Conservation (phyloP, 2,329 filamentous ascomycete genomes). For the Mycosphaerella sp. region DNA sequence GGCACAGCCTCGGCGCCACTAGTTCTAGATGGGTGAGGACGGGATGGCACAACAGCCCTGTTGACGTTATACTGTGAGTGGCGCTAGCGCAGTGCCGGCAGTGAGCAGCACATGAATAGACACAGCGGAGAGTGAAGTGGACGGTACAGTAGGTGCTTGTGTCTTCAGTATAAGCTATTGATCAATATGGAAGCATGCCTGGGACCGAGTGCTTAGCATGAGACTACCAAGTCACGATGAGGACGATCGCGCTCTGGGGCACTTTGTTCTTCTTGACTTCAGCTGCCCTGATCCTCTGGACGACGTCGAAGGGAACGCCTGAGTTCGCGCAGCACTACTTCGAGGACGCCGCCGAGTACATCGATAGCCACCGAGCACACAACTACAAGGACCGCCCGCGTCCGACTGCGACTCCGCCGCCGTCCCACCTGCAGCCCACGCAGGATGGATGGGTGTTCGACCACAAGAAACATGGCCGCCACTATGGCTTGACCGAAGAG, state of each 20-base stretch:
- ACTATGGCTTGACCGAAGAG: constrained; percentile 27
- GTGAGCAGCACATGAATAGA: no score
- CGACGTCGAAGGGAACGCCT: constrained; percentile 8
- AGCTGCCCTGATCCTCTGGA: constrained; percentile 16
- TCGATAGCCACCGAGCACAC: constrained; percentile 8
- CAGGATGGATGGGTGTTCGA: constrained; percentile 16
- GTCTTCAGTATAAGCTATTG: neutral
- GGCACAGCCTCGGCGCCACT: neutral
- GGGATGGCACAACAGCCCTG: no score
- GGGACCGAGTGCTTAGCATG: neutral
- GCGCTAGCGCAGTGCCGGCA: no score
- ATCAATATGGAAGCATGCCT: neutral
- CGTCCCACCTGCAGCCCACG: constrained; percentile 1
- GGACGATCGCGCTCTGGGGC: constrained; percentile 17
- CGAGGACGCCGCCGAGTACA: constrained; percentile 8
- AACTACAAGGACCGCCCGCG: constrained; percentile 1
- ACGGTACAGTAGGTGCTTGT: no score
- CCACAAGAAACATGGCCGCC: constrained; percentile 21
- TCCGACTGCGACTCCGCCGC: neutral
- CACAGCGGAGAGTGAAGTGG: no score
- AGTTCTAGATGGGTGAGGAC: no score
- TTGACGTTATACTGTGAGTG: no score
- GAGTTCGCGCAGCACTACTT: constrained; percentile 7
- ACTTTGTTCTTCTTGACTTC: constrained; percentile 16
- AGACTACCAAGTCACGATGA: constrained; percentile 10